phyloP scores from a whole-genome alignment of 1,284 basidiomycete species.

The Pisolithus thermaeus region DNA sequence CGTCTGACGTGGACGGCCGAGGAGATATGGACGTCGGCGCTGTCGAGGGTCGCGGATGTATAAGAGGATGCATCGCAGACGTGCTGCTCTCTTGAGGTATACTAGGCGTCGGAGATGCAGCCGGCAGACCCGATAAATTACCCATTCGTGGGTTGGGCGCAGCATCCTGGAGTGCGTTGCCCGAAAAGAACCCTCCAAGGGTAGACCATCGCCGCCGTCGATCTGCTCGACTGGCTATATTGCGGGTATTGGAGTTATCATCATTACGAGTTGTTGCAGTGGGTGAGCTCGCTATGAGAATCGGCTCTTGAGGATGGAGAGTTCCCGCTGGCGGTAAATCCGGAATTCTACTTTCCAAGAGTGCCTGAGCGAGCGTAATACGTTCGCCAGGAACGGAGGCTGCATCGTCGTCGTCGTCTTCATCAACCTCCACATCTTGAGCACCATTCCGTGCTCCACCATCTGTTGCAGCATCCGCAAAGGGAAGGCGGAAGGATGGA shows the following conservation, averaged over 20 bases:
- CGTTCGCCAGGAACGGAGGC: constrained; percentile 36
- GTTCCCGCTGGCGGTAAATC: constrained; percentile 67
- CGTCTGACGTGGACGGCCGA: constrained; percentile 24
- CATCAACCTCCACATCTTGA: constrained; percentile 47
- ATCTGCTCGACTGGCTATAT: constrained; percentile 20
- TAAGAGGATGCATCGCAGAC: constrained; percentile 20
- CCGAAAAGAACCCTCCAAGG: constrained; percentile 39
- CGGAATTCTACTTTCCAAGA: constrained; percentile 72
- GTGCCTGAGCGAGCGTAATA: constrained; percentile 64
- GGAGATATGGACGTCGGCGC: constrained; percentile 5
- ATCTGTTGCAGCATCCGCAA: constrained; percentile 14
- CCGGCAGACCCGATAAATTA: constrained; percentile 13
- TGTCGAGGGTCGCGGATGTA: constrained; percentile 11
- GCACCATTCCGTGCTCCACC: constrained; percentile 18
- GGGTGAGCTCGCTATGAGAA: constrained; percentile 46
- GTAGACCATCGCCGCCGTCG: constrained; percentile 39
- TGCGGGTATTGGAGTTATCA: constrained; percentile 33
- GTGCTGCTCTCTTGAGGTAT: constrained; percentile 14
- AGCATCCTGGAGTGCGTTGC: constrained; percentile 17
- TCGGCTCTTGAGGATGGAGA: constrained; percentile 57
- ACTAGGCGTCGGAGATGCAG: constrained; percentile 8
- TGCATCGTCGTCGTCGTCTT: constrained; percentile 58
- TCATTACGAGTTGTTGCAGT: constrained; percentile 32
- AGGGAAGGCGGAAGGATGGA: constrained; percentile 22
- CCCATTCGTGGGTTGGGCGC: constrained; percentile 18